Percentiles rank a stretch among this genome's conserved stretches.
These are phyloP conservation scores for Mucor racemosus DNA, from an alignment of 371 early-diverging fungal genomes.

Conservation along the genomic window DNA sequence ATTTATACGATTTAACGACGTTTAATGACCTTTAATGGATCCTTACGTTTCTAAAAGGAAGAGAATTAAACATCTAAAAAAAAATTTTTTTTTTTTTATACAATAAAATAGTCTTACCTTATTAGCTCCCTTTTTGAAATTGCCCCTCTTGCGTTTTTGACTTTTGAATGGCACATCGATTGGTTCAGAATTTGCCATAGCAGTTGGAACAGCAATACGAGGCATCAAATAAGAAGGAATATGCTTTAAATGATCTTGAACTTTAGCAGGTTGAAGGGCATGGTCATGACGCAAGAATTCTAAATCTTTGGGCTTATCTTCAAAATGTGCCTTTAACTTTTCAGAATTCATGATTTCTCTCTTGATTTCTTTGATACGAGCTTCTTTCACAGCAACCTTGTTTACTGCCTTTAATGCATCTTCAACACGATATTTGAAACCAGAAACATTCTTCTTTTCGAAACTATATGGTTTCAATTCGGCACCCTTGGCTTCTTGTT, in stretches of 20 bases:
- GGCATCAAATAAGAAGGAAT: slow-evolving; percentile 92
- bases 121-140: slow-evolving; percentile 25
- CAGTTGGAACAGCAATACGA: slow-evolving; percentile 57
- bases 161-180: slow-evolving; percentile 38
- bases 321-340: slow-evolving; percentile 94
- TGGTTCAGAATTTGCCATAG: slow-evolving; percentile 22
- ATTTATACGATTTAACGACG: slow-evolving; percentile 26
- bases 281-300: slow-evolving; percentile 92
- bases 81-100: not conserved
- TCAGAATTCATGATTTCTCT: slow-evolving; percentile 92
- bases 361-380: slow-evolving; percentile 91
- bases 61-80: not conserved
- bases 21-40: slow-evolving; percentile 58
- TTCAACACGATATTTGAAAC: slow-evolving; percentile 88
- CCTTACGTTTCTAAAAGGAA: slow-evolving; percentile 56
- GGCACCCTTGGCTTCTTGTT: slow-evolving; percentile 65
- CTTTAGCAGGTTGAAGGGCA: slow-evolving; percentile 79
- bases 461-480: slow-evolving; percentile 80
- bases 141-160: slow-evolving; percentile 35
- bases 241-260: slow-evolving; percentile 89
- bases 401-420: slow-evolving; percentile 90
- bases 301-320: slow-evolving; percentile 93
- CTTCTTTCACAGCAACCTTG: slow-evolving; percentile 78
- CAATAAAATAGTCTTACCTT: slow-evolving; percentile 18
- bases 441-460: slow-evolving; percentile 89